Base-by-base conservation (phyloP, 371 early-diverging fungal species). In the Mucor lusitanicus region DNA sequence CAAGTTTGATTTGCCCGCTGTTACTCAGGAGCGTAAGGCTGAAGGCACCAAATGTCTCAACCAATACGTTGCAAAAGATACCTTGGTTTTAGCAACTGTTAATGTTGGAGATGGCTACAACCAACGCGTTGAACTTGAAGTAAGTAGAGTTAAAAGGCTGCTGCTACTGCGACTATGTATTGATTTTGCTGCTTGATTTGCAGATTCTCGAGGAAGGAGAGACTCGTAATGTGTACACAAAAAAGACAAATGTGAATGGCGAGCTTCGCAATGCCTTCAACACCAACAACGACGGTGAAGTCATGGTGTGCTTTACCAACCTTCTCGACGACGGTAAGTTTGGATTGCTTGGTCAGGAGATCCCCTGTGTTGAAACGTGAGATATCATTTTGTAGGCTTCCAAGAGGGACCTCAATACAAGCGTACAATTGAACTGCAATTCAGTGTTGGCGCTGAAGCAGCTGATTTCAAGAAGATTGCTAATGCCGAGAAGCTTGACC, bases 271-370 rank as follows among this genome's bases (percentile, higher is more conserved):
- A 81, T 39, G 82, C 85, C 33, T 90, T 93, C 78, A 92, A 87
- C 55, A 94, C 95, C 25, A 94, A 93, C 73, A 83, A 84, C 5
- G 89, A 94, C 59, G 93, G 94, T 32, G 87, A 92, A 70, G 81
- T 96, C n/a, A 77, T 87, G 55, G 89, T 92, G 60, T 97, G 98
- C 75, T 93, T 97, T 82, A 89, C 88, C 32, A 96, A 95, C 74
- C 73, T 82, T 32, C 84, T 95, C n/a, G 77, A 85, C 54, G 78
- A 83, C 37, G 93, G 94, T 85, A 85, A 71, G 61, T 40, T 17
- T 40, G 40, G 6, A 21, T 4, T 19, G 9, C 0, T 2, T 8
- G 9, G 9, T 8, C 3, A 9, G 21, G 1, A 46, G 46, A 19
- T 19, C 8, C 9, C 11, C 6, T 53, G 13, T 53, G 2, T 9